Percentiles rank a stretch among this genome's conserved stretches.
Conservation (phyloP, 139 green algal genomes). For the Desmodesmus armatus region DNA sequence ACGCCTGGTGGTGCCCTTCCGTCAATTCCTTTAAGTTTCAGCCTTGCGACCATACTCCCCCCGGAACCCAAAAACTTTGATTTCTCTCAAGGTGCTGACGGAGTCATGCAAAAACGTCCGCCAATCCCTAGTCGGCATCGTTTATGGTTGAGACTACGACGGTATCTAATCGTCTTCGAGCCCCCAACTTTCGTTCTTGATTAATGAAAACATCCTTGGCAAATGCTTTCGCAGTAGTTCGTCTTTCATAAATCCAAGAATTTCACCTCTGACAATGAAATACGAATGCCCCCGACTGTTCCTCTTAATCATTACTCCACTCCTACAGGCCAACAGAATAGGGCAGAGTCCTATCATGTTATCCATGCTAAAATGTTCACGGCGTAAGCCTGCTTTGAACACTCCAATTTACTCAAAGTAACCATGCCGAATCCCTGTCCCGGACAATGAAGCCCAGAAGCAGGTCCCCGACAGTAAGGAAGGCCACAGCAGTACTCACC, state of each 20-base stretch:
- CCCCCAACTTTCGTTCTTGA: conserved; percentile 99
- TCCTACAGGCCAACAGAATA: conserved; percentile 98
- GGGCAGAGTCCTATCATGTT: conserved; percentile 98
- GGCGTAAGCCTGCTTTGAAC: conserved; percentile 97
- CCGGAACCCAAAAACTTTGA: too few species aligned
- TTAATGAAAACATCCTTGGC: conserved; percentile 99
- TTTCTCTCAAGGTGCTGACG: too few species aligned
- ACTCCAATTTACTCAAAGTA: conserved; percentile 99
- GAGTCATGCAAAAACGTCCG: conserved; percentile 93
- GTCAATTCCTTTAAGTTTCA: too few species aligned
- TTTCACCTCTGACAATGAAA: conserved; percentile 99
- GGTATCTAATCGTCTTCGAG: conserved; percentile 99
- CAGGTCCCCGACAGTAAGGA: conserved; percentile 89
- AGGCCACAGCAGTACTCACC: conserved; percentile 84
- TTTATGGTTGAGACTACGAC: conserved; percentile 99
- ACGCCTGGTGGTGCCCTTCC: too few species aligned
- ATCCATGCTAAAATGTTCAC: conserved; percentile 99
- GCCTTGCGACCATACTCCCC: too few species aligned
- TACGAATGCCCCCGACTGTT: conserved; percentile 99
- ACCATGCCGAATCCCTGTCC: conserved; percentile 86
- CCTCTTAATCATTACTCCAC: conserved; percentile 99
- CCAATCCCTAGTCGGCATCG: conserved; percentile 99
- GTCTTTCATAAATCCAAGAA: conserved; percentile 99
- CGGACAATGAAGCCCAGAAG: conserved; percentile 90
- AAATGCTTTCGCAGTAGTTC: conserved; percentile 99